A percentile compares a stretch with the other conserved stretches of the same genome.
Conservation (phyloP, 2,329 filamentous ascomycete genomes). For the Cercospora brassicicola region DNA sequence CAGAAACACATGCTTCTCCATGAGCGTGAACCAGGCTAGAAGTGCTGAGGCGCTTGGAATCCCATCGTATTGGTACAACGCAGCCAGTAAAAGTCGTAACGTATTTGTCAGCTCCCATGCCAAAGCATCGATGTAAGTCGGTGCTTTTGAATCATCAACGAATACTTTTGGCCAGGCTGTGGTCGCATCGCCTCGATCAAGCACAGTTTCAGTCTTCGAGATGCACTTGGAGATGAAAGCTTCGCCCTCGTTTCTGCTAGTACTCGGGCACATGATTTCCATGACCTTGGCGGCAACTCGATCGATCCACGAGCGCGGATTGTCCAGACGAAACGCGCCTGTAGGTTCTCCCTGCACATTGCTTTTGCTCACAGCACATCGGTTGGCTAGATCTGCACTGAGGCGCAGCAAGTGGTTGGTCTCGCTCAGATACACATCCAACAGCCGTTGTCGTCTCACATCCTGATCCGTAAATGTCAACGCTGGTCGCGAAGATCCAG, state of each 20-base stretch:
- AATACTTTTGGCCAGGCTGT: slow-evolving; percentile 32
- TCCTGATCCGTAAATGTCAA: slow-evolving; percentile 33
- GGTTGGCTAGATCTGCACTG: slow-evolving; percentile 27
- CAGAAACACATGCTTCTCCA: slow-evolving; percentile 69
- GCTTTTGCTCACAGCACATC: slow-evolving; percentile 25
- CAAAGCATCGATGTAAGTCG: slow-evolving; percentile 63
- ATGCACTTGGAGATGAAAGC: slow-evolving; percentile 26
- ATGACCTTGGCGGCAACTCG: slow-evolving; percentile 24
- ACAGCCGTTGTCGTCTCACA: slow-evolving; percentile 30
- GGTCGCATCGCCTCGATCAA: slow-evolving; percentile 37
- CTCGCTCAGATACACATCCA: slow-evolving; percentile 34
- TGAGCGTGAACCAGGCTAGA: slow-evolving; percentile 72
- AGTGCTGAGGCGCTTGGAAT: slow-evolving; percentile 50
- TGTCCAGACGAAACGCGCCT: slow-evolving; percentile 14
- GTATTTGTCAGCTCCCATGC: slow-evolving; percentile 70
- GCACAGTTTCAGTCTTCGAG: slow-evolving; percentile 21
- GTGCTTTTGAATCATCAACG: slow-evolving; percentile 32
- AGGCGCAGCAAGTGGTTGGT: slow-evolving; percentile 27
- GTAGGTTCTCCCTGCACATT: slow-evolving; percentile 13
- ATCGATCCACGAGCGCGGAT: slow-evolving; percentile 28
- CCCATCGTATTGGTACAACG: slow-evolving; percentile 38
- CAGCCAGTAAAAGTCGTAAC: slow-evolving; percentile 56
- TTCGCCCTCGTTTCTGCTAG: slow-evolving; percentile 16
- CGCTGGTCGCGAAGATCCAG: slow-evolving; percentile 12
- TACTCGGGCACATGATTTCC: slow-evolving; percentile 20